Base-by-base conservation (phyloP, 345 rosid species). In the Eutrema yunnanense region DNA sequence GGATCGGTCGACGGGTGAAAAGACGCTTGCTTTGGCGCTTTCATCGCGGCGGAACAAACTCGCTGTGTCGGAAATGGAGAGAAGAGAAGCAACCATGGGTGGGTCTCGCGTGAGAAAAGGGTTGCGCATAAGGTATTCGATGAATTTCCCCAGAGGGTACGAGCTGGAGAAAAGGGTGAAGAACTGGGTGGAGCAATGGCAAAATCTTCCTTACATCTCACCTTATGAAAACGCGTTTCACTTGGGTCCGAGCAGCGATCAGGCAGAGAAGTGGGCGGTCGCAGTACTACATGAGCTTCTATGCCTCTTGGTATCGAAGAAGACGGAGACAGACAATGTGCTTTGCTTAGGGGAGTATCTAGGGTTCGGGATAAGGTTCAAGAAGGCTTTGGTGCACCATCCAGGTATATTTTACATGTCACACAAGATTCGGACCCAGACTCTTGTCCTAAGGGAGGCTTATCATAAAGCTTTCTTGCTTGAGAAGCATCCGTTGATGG, bases 341-440 rank as follows among this genome's bases (percentile, higher is more conserved):
- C 38, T 86, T 50, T 73, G 75, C 37, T 73, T 90, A 57, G 96
- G 97, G 49, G 86, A 90, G 44, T 83, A 83, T 78, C 60, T 93
- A 41, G 97, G 92, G 12, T 82, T 88, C 4, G 87, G 83, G 62
- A 61, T 42, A 2, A 86, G 87, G 72, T 86, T 93, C 38, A 84
- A 71, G 74, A 89, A 83, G 84, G 88, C 83, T 32, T 63, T 90
- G 81, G 74, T 74, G 74, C 96, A 84, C 68, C 96, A 90, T 74
- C 97, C 92, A 0, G 97, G 98, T 66, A 88, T 93, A 5, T 93
- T 90, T 78, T 93, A 90, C 71, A 59, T 85, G 62, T 88, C 94
- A 3, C 90, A 90, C 56, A 90, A 93, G 88, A 83, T 85, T 44
- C 82, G 90, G 81, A 90, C 93, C 0, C 93, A 90, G 69, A 90